phyloP scores from a whole-genome alignment of 1,284 basidiomycete genomes.

The Apiotrichum montevideense region DNA sequence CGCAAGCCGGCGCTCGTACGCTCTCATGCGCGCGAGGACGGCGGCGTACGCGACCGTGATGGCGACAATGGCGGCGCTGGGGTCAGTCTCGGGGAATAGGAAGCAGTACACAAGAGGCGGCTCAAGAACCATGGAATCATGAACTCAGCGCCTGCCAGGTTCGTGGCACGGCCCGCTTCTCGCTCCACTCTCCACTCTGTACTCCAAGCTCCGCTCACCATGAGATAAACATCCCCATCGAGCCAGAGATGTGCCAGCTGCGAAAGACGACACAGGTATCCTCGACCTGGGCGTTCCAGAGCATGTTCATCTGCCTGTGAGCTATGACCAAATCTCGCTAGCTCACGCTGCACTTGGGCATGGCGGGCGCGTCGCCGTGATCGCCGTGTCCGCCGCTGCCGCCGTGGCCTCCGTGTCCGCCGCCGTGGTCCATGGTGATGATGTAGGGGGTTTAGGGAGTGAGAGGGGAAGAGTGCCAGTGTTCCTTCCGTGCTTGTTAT shows the following conservation, averaged over 20 bases:
- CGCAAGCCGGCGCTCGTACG: constrained; percentile 33
- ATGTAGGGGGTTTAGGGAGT: neutral
- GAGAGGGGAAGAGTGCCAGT: no score
- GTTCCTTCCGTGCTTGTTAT: no score
- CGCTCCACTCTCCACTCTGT: no score
- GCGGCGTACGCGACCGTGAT: constrained; percentile 41
- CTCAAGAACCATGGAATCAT: neutral
- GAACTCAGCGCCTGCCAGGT: no score
- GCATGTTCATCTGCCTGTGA: constrained; percentile 45
- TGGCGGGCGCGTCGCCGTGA: neutral
- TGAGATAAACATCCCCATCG: constrained; percentile 38
- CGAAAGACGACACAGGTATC: constrained; percentile 43
- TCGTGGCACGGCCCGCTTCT: no score
- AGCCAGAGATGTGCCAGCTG: constrained; percentile 42
- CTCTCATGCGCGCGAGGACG: constrained; percentile 31
- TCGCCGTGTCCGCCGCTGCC: constrained; percentile 4
- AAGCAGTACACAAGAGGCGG: no score
- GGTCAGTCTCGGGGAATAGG: neutral
- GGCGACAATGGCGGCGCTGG: constrained; percentile 30
- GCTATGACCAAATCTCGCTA: neutral
- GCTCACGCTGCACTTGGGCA: constrained; percentile 15
- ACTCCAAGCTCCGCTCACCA: constrained; percentile 23
- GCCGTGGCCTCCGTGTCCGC: constrained; percentile 9
- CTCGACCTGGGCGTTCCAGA: constrained; percentile 45
- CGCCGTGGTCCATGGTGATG: constrained; percentile 17